Evolutionary conservation across 495 filamentous ascomycete species (phyloP), one percentile per base, ranked within the genome.

Genomic region (Gamarada debralockiae): DNA sequence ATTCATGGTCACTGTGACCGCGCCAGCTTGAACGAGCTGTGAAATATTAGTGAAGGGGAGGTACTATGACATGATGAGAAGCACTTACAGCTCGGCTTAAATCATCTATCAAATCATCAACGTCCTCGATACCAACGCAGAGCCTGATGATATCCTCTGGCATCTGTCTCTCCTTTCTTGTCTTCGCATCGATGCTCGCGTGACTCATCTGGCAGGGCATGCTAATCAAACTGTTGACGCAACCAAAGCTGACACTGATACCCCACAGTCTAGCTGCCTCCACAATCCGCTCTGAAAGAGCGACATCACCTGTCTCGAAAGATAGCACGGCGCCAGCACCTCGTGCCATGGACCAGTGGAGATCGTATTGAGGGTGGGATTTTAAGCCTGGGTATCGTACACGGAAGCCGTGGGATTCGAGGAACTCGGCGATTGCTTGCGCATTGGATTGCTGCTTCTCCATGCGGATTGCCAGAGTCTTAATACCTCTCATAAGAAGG

Each of bases 141-240:
- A 98, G 68, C 49, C 93, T 74, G 52, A 98, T 97, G 38, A 98
- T 82, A 70, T 98, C 93, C 70, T 98, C 93, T 15, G 93, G 93
- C 81, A 98, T 85, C 45, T 85, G 82, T 58, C 93, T 78, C 71
- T 98, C 92, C 64, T 79, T 72, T 60, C 93, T 77, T 51, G 92
- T 96, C 76, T 93, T 92, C 54, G 86, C 87, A 67, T 97, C 95
- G 67, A 98, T 98, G 65, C 91, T 96, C 18, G 93, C 93, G 73
- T 98, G 93, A 69, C 95, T 97, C 93, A 98, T 98, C 54, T 88
- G 89, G 61, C 93, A 98, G 10, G 93, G 93, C 93, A 98, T 96
- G 70, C 90, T 96, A 69, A 98, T 98, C 69, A 98, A 68, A 71
- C 88, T 93, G 70, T 98, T 98, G 39, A 98, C 95, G 69, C 95